Conservation (phyloP, 441 rosid genomes). For the Brassica hybrid region DNA sequence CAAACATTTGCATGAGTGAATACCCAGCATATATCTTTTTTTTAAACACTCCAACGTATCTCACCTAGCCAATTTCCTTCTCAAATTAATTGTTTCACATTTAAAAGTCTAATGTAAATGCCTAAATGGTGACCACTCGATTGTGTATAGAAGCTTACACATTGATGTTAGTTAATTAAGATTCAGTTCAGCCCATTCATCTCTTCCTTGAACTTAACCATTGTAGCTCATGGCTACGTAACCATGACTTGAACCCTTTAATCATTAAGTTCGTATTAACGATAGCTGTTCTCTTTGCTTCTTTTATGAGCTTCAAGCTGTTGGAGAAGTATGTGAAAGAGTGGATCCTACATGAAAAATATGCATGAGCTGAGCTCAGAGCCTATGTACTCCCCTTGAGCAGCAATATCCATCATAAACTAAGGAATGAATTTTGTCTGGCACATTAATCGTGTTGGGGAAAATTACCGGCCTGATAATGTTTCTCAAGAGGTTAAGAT, state of each 20-base stretch:
- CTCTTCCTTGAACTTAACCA: no score
- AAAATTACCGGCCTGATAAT: no score
- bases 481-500: no score
- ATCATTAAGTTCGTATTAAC: background rate
- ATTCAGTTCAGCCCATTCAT: no score
- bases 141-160: background rate
- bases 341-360: background rate
- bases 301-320: background rate
- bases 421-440: background rate
- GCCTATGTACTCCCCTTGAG: background rate
- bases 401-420: background rate
- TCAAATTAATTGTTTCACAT: background rate
- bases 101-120: background rate
- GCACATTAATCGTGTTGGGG: background rate
- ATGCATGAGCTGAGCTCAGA: background rate
- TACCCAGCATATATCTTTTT: background rate
- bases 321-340: background rate
- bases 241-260: background rate
- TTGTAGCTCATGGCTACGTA: background rate
- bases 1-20: background rate
- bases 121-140: background rate
- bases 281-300: background rate
- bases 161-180: background rate
- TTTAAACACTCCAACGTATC: background rate
- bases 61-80: background rate